These are phyloP conservation scores for Eucommia ulmoides DNA, from an alignment of 257 asterid species.

Conservation along the genomic window DNA sequence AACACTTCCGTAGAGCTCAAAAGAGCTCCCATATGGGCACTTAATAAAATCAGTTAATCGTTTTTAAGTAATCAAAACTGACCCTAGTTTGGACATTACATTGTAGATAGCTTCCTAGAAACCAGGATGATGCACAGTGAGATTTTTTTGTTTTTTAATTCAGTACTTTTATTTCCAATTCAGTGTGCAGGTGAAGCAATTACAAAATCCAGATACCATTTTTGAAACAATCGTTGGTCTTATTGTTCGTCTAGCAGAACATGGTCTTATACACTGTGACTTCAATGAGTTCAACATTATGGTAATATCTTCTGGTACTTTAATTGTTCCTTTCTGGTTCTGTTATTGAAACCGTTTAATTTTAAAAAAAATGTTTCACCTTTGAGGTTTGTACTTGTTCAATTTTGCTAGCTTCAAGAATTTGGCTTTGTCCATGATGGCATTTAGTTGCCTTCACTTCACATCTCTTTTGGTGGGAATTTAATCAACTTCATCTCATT, in stretches of 20 bases:
- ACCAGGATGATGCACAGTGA: too few species aligned
- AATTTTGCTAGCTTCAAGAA: background rate
- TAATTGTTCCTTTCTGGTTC: slow-evolving; percentile 3
- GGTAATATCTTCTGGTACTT: slow-evolving; percentile 33
- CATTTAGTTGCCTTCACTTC: background rate
- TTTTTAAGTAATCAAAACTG: too few species aligned
- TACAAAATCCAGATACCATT: slow-evolving; percentile 64
- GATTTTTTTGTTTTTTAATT: too few species aligned
- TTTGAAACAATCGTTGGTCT: slow-evolving; percentile 72
- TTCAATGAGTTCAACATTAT: slow-evolving; percentile 91
- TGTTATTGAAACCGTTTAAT: slow-evolving; percentile 1
- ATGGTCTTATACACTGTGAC: slow-evolving; percentile 95
- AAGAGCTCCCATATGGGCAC: too few species aligned
- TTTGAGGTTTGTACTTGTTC: background rate
- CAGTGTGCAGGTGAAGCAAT: slow-evolving; percentile 89
- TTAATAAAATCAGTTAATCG: too few species aligned
- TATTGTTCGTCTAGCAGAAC: slow-evolving; percentile 87
- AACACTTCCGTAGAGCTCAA: too few species aligned
- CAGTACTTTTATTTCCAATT: too few species aligned
- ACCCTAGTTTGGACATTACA: too few species aligned
- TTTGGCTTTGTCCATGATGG: background rate
- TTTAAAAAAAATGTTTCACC: background rate
- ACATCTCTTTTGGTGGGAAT: too few species aligned
- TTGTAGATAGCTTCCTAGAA: too few species aligned
- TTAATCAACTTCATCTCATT: background rate